These are phyloP conservation scores for Lotus japonicus DNA, from an alignment of 306 rosid genomes.

Conservation along the genomic window DNA sequence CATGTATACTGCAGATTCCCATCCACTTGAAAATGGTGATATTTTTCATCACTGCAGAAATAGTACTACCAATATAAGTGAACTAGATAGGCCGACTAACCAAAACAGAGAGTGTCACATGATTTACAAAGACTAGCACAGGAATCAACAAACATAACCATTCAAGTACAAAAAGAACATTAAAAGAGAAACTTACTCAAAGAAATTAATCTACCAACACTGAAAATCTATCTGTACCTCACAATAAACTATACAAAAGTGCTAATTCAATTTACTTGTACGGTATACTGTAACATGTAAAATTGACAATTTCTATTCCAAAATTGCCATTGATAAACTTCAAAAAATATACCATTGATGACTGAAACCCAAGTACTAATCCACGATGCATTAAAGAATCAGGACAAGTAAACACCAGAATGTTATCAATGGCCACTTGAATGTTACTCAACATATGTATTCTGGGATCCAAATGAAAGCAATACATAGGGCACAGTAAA, in stretches of 20 bases:
- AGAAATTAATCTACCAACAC: not conserved
- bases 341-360: not conserved
- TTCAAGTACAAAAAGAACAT: not conserved
- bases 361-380: not conserved
- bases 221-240: not conserved
- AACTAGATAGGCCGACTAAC: not conserved
- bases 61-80: constrained; percentile 19
- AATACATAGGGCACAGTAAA: not conserved
- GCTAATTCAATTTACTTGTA: not conserved
- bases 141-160: not conserved
- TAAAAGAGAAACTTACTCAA: not conserved
- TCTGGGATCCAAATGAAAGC: constrained; percentile 10
- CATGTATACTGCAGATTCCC: constrained; percentile 92
- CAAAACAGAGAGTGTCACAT: not conserved
- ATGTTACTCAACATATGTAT: not conserved
- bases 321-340: too few relatives aligned
- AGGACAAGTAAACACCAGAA: not conserved
- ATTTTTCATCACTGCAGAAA: constrained; percentile 84
- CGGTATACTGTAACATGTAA: not conserved
- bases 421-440: not conserved
- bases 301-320: constrained; percentile 5
- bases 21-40: constrained; percentile 86
- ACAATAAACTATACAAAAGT: not conserved
- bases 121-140: not conserved
- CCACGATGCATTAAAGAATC: not conserved